A percentile compares a stretch with the other conserved stretches of the same genome.
phyloP scores from a whole-genome alignment of 306 rosid species.

The Pachyrhizus erosus region DNA sequence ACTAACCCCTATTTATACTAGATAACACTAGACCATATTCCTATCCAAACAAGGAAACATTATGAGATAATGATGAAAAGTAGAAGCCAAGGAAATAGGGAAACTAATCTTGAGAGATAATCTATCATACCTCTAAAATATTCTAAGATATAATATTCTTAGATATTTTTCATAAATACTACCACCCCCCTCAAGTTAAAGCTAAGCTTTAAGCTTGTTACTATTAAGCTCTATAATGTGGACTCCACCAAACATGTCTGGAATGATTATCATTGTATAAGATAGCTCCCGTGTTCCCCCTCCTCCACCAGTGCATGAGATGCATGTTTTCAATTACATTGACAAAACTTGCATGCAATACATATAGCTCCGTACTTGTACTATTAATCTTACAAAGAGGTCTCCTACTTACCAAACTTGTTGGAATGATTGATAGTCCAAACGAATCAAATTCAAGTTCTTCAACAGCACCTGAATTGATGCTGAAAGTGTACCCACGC shows the following conservation, averaged over 20 bases:
- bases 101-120: neutral
- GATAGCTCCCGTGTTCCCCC: neutral
- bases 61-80: no score
- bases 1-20: no score
- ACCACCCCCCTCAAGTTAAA: no score
- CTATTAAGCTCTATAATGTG: no score
- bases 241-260: no score
- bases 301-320: neutral
- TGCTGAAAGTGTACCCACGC: slow-evolving; percentile 87
- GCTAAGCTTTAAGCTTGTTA: no score
- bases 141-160: neutral
- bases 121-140: neutral
- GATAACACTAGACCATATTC: no score
- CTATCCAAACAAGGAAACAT: no score
- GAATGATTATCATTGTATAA: no score
- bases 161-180: neutral
- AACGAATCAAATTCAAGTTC: slow-evolving; percentile 94
- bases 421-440: slow-evolving; percentile 87
- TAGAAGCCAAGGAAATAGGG: neutral
- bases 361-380: slow-evolving; percentile 18
- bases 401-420: slow-evolving; percentile 75
- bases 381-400: slow-evolving; percentile 29
- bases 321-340: slow-evolving; percentile 6
- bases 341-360: slow-evolving; percentile 25
- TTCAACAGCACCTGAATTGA: slow-evolving; percentile 84